Base-by-base conservation (phyloP, 2,329 filamentous ascomycete species). In the Madurella fahalii region DNA sequence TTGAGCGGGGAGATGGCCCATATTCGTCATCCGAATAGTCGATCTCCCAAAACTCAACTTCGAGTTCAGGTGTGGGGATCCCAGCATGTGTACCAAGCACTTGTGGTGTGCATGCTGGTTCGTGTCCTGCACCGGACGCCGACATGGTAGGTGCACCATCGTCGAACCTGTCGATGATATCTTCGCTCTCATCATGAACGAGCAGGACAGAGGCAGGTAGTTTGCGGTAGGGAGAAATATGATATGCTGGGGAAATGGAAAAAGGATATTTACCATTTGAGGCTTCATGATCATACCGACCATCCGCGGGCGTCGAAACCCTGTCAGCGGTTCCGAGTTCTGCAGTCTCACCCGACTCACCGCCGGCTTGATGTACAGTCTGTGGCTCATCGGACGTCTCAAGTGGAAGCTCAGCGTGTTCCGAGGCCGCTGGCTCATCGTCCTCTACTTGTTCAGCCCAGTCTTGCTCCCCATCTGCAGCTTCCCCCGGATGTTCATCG, bases 101-200 rank as follows among this genome's bases (percentile, higher is more conserved):
- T 12, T 47, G 15, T 20, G 41, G 34, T 5, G 53, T 20, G 7
- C 32, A 18, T 3, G 37, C 8, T 37, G 25, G 11, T 48, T 57
- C 47, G 2, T 20, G 37, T 20, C n/a, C 11, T 12, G 48, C 30
- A 15, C 34, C 15, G 40, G 13, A 18, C 17, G 40, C 18, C n/a
- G 25, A n/a, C 15, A 37, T 11, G 4, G 25, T 8, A 31, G 44
- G 37, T 15, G 53, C 53, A 12, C 60, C 58, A 50, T 69, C 65
- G 41, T 70, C 68, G 2, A 66, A 66, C 50, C 72, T 69, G 54
- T 71, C 67, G 44, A 71, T 71, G 52, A 25, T 16, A 42, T 62
- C 58, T 15, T 63, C 60, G 25, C 31, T 34, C 3, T 54, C 54
- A 18, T 50, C 48, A 15, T 12, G 43, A 18, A 43, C n/a, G 40